Conservation (phyloP, 805 yeast species). For the Pichia californica region DNA sequence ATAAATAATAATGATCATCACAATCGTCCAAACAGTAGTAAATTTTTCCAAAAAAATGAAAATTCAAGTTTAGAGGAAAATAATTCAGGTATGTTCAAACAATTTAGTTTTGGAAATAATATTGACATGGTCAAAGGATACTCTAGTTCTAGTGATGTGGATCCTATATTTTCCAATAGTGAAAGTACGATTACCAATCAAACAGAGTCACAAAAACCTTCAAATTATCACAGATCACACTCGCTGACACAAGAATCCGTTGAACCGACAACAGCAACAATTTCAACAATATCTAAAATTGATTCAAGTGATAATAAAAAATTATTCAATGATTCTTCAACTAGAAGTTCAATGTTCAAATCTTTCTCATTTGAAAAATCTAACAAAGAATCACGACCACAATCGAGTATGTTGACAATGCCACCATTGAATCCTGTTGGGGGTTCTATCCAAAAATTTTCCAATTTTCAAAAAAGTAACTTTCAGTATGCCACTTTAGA, state of each 20-base stretch:
- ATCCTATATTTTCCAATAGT: neutral
- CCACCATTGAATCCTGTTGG: conserved; percentile 24
- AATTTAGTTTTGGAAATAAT: neutral
- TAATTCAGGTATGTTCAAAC: neutral
- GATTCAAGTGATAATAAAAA: no score
- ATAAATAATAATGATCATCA: conserved; percentile 25
- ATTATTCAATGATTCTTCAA: no score
- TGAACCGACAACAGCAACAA: neutral
- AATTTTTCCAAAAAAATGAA: neutral
- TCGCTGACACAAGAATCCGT: neutral
- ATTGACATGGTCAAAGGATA: no score
- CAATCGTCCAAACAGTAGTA: neutral
- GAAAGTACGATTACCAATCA: neutral
- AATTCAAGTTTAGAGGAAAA: neutral
- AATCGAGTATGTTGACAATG: conserved; percentile 7
- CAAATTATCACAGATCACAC: neutral
- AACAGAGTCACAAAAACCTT: neutral
- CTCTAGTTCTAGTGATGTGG: neutral
- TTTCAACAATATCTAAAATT: neutral
- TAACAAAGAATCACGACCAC: no score
- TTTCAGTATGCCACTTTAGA: conserved; percentile 52
- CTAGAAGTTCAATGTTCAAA: conserved; percentile 8
- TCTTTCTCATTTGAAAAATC: conserved; percentile 8
- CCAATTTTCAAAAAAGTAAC: conserved; percentile 18
- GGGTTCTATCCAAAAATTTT: conserved; percentile 25